Conservation (phyloP, 495 filamentous ascomycete species). For the Penicillium subrubescens region DNA sequence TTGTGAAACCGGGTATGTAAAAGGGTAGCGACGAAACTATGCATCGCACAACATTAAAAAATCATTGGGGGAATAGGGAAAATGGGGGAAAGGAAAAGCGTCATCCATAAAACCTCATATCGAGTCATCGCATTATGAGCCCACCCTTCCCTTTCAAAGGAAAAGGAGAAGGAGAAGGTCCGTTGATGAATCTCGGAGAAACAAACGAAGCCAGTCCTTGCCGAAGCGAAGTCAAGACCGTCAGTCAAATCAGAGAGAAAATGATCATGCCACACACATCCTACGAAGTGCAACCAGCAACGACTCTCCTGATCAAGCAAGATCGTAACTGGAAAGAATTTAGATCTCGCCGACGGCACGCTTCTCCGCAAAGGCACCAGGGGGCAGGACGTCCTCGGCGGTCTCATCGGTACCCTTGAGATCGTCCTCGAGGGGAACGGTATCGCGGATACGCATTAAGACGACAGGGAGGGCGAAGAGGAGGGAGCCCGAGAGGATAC, state of each 20-base stretch:
- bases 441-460: constrained; percentile 70
- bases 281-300: background rate
- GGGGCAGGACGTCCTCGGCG: constrained; percentile 58
- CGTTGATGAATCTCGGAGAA: background rate
- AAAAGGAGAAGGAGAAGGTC: background rate
- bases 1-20: background rate
- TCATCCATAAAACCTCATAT: background rate
- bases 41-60: background rate
- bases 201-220: background rate
- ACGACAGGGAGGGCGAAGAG: constrained; percentile 73
- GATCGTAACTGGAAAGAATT: background rate
- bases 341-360: constrained; percentile 18
- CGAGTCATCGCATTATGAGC: background rate
- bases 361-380: constrained; percentile 18
- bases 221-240: background rate
- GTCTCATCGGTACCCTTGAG: constrained; percentile 78
- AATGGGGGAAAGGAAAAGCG: background rate
- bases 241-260: background rate
- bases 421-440: constrained; percentile 71
- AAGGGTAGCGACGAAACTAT: background rate
- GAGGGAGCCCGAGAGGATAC: constrained; percentile 65
- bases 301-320: background rate
- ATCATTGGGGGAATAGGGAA: background rate
- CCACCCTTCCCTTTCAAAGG: too few relatives aligned
- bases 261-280: background rate